These are phyloP conservation scores for Eimeria acervulina DNA, from an alignment of 169 alveolate genomes.

Conservation along the genomic window DNA sequence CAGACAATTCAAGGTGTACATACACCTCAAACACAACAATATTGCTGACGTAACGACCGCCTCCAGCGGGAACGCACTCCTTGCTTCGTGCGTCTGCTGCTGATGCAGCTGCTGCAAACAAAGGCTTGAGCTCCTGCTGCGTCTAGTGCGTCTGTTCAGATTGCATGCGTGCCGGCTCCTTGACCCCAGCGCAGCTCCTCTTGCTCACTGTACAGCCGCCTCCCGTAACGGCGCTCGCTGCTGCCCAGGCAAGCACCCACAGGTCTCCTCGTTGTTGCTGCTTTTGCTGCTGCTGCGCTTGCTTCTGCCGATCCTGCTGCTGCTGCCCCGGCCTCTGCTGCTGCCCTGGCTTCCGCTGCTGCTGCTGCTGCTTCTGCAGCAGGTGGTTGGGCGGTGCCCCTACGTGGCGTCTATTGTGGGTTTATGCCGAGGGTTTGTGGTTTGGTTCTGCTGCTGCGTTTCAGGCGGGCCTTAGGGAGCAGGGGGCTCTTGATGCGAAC, in stretches of 20 bases:
- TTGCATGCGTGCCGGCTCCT: no score
- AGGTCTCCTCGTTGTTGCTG: no score
- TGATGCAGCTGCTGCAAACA: slow-evolving; percentile 79
- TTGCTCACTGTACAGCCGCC: no score
- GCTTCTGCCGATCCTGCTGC: slow-evolving; percentile 53
- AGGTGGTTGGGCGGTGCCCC: no score
- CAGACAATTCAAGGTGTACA: neutral
- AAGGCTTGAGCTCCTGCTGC: no score
- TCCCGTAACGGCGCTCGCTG: no score
- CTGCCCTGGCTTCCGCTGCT: neutral
- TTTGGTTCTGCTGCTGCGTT: slow-evolving; percentile 4
- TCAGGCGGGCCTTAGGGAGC: slow-evolving; percentile 8
- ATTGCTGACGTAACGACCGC: no score
- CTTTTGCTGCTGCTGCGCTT: neutral
- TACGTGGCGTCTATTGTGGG: no score
- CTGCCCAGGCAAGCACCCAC: no score
- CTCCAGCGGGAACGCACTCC: no score
- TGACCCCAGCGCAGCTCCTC: no score
- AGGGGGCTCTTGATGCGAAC: slow-evolving; percentile 49
- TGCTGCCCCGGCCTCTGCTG: slow-evolving; percentile 52
- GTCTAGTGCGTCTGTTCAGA: no score
- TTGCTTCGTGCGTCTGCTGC: neutral
- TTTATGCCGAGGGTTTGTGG: neutral
- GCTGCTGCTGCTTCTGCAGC: neutral
- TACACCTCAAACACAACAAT: neutral